Evolutionary conservation across 345 rosid genomes (phyloP).

Genomic region (Reutealis trisperma): DNA sequence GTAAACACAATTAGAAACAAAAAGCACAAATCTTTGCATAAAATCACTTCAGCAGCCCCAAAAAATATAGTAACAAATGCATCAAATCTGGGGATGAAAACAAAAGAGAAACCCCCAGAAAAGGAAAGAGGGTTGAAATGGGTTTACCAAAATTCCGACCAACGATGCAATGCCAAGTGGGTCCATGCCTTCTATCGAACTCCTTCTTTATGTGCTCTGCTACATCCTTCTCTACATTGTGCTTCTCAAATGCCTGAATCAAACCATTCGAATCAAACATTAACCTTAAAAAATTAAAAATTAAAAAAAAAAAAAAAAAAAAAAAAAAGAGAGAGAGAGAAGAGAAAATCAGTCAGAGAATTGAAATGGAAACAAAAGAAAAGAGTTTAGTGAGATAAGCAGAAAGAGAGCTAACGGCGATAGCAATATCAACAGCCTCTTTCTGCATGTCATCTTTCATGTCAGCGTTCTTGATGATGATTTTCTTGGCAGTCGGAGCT

Average conservation of each 20-base stretch:
- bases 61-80: not conserved
- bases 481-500: slow-evolving; percentile 50
- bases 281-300: not conserved
- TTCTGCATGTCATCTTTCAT: slow-evolving; percentile 96
- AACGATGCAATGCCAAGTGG: slow-evolving; percentile 99
- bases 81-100: slow-evolving; percentile 14
- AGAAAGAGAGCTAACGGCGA: slow-evolving; percentile 47
- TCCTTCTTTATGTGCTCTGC: slow-evolving; percentile 98
- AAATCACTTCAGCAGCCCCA: not conserved
- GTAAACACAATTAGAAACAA: not conserved
- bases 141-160: slow-evolving; percentile 93
- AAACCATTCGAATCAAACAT: not conserved
- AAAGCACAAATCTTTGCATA: not conserved
- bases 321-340: not conserved
- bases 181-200: slow-evolving; percentile 89
- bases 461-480: slow-evolving; percentile 88
- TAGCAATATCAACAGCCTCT: slow-evolving; percentile 83
- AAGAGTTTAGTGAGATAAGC: not conserved
- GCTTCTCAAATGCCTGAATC: slow-evolving; percentile 76
- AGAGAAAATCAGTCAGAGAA: not conserved
- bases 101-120: not conserved
- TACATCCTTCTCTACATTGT: slow-evolving; percentile 86
- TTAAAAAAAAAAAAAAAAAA: not conserved
- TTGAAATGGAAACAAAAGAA: not conserved
- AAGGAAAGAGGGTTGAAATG: slow-evolving; percentile 7